phyloP scores from a whole-genome alignment of 805 yeast genomes.

The Ogataea corticis region DNA sequence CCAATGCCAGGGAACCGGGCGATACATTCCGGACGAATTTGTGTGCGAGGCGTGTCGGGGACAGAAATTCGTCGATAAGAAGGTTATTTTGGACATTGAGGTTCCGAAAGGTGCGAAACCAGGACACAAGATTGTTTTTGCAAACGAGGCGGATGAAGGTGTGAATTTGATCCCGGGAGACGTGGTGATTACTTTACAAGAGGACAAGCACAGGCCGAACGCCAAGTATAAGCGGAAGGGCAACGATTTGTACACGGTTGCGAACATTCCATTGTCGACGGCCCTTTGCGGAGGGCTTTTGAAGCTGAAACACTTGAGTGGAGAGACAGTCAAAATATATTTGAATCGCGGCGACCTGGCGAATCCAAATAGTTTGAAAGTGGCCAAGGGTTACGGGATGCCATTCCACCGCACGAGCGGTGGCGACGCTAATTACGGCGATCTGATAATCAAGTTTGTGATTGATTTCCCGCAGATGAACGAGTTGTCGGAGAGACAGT shows the following conservation, averaged over 20 bases:
- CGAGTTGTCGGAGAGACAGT: constrained; percentile 41
- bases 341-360: constrained; percentile 53
- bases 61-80: constrained; percentile 44
- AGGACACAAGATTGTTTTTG: constrained; percentile 52
- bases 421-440: constrained; percentile 39
- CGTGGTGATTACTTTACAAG: constrained; percentile 52
- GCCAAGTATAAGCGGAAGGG: constrained; percentile 39
- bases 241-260: constrained; percentile 22
- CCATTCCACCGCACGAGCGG: constrained; percentile 39
- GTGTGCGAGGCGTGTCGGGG: constrained; percentile 47
- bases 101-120: constrained; percentile 56
- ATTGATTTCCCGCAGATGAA: constrained; percentile 54
- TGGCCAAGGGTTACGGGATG: constrained; percentile 56
- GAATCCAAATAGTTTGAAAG: constrained; percentile 43
- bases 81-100: constrained; percentile 52
- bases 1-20: constrained; percentile 45
- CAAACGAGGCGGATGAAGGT: constrained; percentile 69
- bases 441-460: constrained; percentile 58
- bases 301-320: constrained; percentile 39
- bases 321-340: constrained; percentile 38
- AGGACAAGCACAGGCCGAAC: constrained; percentile 35
- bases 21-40: constrained; percentile 32
- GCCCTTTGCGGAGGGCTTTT: constrained; percentile 32
- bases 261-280: constrained; percentile 21
- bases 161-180: constrained; percentile 63